Percentiles rank a stretch among this genome's conserved stretches.
These are phyloP conservation scores for Ogataea siamensis DNA, from an alignment of 805 yeast species.

Conservation along the genomic window DNA sequence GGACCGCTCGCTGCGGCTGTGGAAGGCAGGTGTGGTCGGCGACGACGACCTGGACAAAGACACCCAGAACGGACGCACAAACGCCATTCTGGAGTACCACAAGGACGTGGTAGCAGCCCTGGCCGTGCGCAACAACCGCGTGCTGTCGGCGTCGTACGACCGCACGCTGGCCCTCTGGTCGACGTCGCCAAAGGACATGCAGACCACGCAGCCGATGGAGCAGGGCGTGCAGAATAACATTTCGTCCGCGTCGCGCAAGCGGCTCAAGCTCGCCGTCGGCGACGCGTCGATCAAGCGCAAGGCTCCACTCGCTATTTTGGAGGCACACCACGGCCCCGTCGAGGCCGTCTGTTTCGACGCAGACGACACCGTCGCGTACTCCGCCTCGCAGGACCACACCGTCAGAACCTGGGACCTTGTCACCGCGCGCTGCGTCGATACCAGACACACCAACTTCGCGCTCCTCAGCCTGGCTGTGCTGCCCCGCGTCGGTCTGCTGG, in stretches of 20 bases:
- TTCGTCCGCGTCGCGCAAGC: slow-evolving; percentile 82
- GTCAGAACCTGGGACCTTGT: slow-evolving; percentile 95
- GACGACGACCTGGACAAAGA: slow-evolving; percentile 47
- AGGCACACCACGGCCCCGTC: slow-evolving; percentile 84
- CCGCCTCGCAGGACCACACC: slow-evolving; percentile 94
- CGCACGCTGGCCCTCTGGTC: slow-evolving; percentile 85
- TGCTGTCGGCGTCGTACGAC: slow-evolving; percentile 85
- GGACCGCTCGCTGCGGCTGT: slow-evolving; percentile 83
- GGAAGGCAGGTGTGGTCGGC: slow-evolving; percentile 61
- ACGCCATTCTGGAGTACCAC: slow-evolving; percentile 88
- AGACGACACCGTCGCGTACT: slow-evolving; percentile 83
- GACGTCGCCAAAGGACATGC: slow-evolving; percentile 78
- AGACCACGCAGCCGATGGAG: slow-evolving; percentile 48
- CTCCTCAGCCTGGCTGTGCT: slow-evolving; percentile 72
- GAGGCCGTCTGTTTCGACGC: slow-evolving; percentile 77
- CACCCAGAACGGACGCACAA: slow-evolving; percentile 58
- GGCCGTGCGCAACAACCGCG: slow-evolving; percentile 59
- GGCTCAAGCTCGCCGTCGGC: slow-evolving; percentile 76
- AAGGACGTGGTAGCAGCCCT: slow-evolving; percentile 80
- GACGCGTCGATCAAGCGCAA: slow-evolving; percentile 77
- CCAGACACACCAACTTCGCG: slow-evolving; percentile 83
- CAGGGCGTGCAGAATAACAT: slow-evolving; percentile 42
- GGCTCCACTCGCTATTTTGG: slow-evolving; percentile 75
- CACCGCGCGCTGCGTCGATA: slow-evolving; percentile 80
- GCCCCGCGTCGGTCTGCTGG: slow-evolving; percentile 66